Evolutionary conservation across 306 rosid species (phyloP), one percentile per base, ranked within the genome.

Genomic region (Mimosa bimucronata): DNA sequence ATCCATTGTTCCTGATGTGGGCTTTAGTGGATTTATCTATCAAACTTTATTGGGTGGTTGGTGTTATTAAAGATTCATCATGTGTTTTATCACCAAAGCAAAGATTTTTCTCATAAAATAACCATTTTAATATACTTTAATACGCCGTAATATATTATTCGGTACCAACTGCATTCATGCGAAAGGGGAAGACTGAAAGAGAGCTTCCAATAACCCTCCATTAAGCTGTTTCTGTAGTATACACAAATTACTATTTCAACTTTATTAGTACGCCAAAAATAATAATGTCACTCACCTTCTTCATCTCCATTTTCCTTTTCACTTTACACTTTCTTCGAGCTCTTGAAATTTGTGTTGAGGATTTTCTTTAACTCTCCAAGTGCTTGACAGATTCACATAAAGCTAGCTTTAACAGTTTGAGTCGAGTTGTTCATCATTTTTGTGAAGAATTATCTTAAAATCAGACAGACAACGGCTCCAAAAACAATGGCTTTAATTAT

Each of bases 391-490:
- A 50, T 48, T 66, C 74, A 60, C 61, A 26, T 48, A 69, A 69
- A 79, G 71, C 71, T 79, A 38, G 74, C 80, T 79, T 68, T 68
- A 79, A 58, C 65, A 23, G 65, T 26, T 21, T 64, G 48, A 2
- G 68, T 73, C 55, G 57, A 57, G 48, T 58, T 61, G 52, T 26
- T 78, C 67, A 66, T 66, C 67, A 60, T 58, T 31, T 58, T 61
- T 31, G n/a, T 66, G 72, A 66, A 42, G 80, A 78, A 65, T 73
- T 73, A 25, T 34, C 80, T 77, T 85, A 61, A n/a, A 77, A 55
- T 29, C 57, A 85, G 85, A 67, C 57, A 85, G 85, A 67, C 75
- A 85, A 80, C 60, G 78, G 38, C 45, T 74, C 81, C 81, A 78
- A 74, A 70, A 75, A 70, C 57, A 50, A 71, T 55, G 76, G 77